Conservation (phyloP, 441 rosid genomes). For the Euphorbia corollata region DNA sequence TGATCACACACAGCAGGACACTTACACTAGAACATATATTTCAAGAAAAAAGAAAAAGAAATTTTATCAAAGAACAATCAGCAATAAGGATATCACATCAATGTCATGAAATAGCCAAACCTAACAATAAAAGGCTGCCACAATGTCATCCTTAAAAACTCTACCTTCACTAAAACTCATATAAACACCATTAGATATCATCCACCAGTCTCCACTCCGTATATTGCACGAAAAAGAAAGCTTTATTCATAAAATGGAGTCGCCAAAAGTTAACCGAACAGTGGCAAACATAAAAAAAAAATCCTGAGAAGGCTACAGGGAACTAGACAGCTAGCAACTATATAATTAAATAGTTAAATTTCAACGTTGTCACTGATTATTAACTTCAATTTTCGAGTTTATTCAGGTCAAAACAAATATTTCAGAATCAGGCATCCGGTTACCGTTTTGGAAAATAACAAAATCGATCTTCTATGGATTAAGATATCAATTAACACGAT, state of each 20-base stretch:
- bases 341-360: background rate
- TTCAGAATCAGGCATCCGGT: background rate
- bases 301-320: background rate
- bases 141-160: background rate
- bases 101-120: background rate
- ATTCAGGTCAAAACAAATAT: background rate
- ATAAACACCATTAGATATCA: background rate
- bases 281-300: background rate
- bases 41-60: background rate
- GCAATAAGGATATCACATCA: background rate
- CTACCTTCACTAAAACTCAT: background rate
- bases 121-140: background rate
- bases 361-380: background rate
- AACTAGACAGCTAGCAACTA: background rate
- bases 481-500: too few relatives aligned
- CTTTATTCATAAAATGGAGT: background rate
- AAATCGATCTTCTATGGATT: slow-evolving; percentile 6
- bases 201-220: background rate
- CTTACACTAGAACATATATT: background rate
- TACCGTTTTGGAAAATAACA: background rate
- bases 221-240: background rate
- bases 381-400: background rate
- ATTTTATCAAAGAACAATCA: background rate
- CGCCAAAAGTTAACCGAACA: background rate
- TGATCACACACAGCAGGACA: slow-evolving; percentile 16